Percentiles rank a stretch among this genome's conserved stretches.
Conservation (phyloP, 2,329 filamentous ascomycete genomes). For the Dryadomyces quercus-mongolicae region DNA sequence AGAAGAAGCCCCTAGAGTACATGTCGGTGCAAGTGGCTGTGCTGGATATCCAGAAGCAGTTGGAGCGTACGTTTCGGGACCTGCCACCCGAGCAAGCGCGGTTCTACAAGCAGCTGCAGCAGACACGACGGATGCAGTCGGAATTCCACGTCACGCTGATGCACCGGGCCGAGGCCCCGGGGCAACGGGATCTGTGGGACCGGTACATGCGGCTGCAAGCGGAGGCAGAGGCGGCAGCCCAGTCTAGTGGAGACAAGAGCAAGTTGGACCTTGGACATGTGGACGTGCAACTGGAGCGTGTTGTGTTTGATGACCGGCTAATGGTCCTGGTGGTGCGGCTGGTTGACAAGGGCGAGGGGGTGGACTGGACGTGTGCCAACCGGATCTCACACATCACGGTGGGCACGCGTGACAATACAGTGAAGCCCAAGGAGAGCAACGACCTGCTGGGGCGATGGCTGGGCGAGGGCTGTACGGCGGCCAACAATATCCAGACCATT, state of each 20-base stretch:
- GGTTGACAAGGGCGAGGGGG: slow-evolving; percentile 26
- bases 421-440: slow-evolving; percentile 95
- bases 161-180: slow-evolving; percentile 54
- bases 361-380: slow-evolving; percentile 60
- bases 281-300: slow-evolving; percentile 50
- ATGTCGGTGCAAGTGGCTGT: slow-evolving; percentile 37
- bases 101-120: slow-evolving; percentile 66
- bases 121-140: slow-evolving; percentile 63
- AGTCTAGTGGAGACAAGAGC: neutral
- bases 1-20: slow-evolving; percentile 42
- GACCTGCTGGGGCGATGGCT: slow-evolving; percentile 68
- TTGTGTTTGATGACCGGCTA: slow-evolving; percentile 75
- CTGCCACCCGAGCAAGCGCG: slow-evolving; percentile 38
- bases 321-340: slow-evolving; percentile 87
- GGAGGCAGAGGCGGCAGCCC: slow-evolving; percentile 22
- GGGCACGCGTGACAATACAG: slow-evolving; percentile 58
- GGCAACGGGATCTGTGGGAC: slow-evolving; percentile 62
- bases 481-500: slow-evolving; percentile 34
- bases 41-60: slow-evolving; percentile 33
- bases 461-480: slow-evolving; percentile 33
- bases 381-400: slow-evolving; percentile 77
- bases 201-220: slow-evolving; percentile 52
- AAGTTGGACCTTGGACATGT: slow-evolving; percentile 47
- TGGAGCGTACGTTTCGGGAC: slow-evolving; percentile 58
- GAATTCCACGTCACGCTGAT: slow-evolving; percentile 91